These are phyloP conservation scores for Epichloe gansuensis DNA, from an alignment of 2,329 filamentous ascomycete species.

Conservation along the genomic window DNA sequence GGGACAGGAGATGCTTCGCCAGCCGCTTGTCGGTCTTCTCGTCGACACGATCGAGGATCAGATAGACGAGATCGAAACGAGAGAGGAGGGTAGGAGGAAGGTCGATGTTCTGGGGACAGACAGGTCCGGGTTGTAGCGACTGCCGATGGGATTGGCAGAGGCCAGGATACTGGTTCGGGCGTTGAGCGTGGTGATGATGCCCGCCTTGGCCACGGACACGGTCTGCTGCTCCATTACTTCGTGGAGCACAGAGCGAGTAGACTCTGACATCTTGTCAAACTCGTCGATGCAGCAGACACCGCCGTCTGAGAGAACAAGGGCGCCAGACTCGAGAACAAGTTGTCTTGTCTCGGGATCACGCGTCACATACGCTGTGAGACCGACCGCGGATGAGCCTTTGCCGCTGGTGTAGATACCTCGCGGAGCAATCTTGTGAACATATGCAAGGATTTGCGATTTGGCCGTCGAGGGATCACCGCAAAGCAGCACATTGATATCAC, in stretches of 20 bases:
- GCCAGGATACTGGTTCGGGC: slow-evolving; percentile 91
- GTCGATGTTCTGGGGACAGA: slow-evolving; percentile 96
- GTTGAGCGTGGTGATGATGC: slow-evolving; percentile 94
- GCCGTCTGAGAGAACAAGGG: slow-evolving; percentile 66
- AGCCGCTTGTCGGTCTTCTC: slow-evolving; percentile 80
- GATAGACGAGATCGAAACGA: slow-evolving; percentile 92
- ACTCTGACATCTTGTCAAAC: slow-evolving; percentile 77
- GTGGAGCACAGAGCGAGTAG: slow-evolving; percentile 68
- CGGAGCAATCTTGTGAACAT: slow-evolving; percentile 95
- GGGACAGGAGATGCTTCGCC: slow-evolving; percentile 83
- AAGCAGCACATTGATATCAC: slow-evolving; percentile 92
- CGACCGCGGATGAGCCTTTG: slow-evolving; percentile 69
- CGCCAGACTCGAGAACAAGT: slow-evolving; percentile 69
- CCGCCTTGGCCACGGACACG: slow-evolving; percentile 76
- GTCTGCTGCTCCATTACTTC: slow-evolving; percentile 86
- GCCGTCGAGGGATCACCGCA: slow-evolving; percentile 95
- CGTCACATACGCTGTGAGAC: slow-evolving; percentile 71
- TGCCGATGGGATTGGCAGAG: slow-evolving; percentile 95
- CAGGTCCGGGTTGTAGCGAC: slow-evolving; percentile 91
- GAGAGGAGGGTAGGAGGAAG: slow-evolving; percentile 89
- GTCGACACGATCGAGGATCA: slow-evolving; percentile 88
- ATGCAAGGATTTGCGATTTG: slow-evolving; percentile 88
- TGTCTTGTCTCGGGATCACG: slow-evolving; percentile 70
- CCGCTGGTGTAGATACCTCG: slow-evolving; percentile 74
- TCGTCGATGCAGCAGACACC: slow-evolving; percentile 79